Conservation (phyloP, 768 basidiomycete genomes). For the Hygrocybe punicea region DNA sequence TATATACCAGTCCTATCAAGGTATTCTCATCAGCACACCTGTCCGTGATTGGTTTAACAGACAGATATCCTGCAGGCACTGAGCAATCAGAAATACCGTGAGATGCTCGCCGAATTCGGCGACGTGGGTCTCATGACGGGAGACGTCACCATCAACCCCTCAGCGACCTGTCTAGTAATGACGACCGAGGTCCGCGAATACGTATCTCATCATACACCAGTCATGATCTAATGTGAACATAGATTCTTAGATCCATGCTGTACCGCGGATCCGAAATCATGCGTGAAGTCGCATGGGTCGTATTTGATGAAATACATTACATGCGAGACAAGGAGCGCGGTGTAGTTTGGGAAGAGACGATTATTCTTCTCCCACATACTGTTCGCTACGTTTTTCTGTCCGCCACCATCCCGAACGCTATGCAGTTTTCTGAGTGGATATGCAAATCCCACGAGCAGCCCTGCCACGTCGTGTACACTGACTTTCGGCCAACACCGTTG, state of each 20-base stretch:
- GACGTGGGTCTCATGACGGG: conserved; percentile 99
- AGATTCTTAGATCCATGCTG: conserved; percentile 98
- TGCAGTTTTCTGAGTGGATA: conserved; percentile 99
- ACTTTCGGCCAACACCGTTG: conserved; percentile 95
- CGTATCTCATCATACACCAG: not conserved
- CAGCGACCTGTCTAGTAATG: conserved; percentile 97
- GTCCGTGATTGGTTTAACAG: not conserved
- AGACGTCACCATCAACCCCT: conserved; percentile 98
- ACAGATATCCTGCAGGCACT: conserved; percentile 61
- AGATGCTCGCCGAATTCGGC: conserved; percentile 94
- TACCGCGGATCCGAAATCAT: conserved; percentile 98
- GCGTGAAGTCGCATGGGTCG: conserved; percentile 99
- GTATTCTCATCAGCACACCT: conserved; percentile 37
- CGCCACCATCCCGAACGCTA: conserved; percentile 97
- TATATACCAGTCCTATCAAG: conserved; percentile 99
- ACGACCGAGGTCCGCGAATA: conserved; percentile 79
- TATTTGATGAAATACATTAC: conserved; percentile 99
- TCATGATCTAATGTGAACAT: not conserved
- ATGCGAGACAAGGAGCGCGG: conserved; percentile 99
- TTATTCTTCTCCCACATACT: conserved; percentile 92
- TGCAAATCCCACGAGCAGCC: conserved; percentile 96
- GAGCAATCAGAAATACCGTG: conserved; percentile 98
- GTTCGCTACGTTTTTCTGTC: conserved; percentile 99
- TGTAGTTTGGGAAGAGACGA: conserved; percentile 99
- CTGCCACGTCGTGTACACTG: conserved; percentile 98